These are phyloP conservation scores for Trichoderma sp. DNA, from an alignment of 2,329 filamentous ascomycete species.

Conservation along the genomic window DNA sequence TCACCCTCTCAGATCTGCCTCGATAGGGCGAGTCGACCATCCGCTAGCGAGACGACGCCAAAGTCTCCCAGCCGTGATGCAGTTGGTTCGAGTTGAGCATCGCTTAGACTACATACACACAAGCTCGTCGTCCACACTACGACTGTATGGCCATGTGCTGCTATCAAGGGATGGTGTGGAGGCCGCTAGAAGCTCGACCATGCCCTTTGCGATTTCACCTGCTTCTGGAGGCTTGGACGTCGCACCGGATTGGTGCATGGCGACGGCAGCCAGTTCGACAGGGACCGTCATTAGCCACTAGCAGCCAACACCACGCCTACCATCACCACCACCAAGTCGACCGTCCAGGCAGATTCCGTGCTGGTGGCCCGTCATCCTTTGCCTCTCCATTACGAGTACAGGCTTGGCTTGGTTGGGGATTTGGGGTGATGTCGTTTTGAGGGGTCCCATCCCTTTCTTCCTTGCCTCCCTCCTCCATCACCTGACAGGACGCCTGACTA, in stretches of 20 bases:
- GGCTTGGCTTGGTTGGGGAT: not conserved
- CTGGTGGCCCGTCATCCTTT: slow-evolving; percentile 5
- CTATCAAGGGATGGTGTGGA: slow-evolving; percentile 8
- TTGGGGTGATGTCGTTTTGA: not conserved
- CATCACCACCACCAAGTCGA: not conserved
- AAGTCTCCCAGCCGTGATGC: slow-evolving; percentile 12
- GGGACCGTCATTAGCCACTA: slow-evolving; percentile 7
- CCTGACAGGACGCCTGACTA: slow-evolving; percentile 1
- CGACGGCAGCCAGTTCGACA: not conserved
- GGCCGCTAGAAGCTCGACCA: slow-evolving; percentile 1
- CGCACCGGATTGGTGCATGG: slow-evolving; percentile 16
- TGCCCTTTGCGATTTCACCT: slow-evolving; percentile 18
- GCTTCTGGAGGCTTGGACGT: slow-evolving; percentile 15
- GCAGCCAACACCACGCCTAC: slow-evolving; percentile 3
- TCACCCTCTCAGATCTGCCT: slow-evolving; percentile 15
- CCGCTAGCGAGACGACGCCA: slow-evolving; percentile 8
- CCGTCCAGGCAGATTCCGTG: not conserved
- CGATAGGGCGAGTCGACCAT: slow-evolving; percentile 1
- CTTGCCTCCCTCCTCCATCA: not conserved
- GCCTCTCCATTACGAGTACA: not conserved
- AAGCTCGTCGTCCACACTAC: not conserved
- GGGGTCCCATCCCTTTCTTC: not conserved
- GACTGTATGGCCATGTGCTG: slow-evolving; percentile 13
- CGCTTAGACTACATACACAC: not conserved
- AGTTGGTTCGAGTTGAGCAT: not conserved